These are phyloP conservation scores for Giardia muris DNA, from an alignment of 208 protist species.

Conservation along the genomic window DNA sequence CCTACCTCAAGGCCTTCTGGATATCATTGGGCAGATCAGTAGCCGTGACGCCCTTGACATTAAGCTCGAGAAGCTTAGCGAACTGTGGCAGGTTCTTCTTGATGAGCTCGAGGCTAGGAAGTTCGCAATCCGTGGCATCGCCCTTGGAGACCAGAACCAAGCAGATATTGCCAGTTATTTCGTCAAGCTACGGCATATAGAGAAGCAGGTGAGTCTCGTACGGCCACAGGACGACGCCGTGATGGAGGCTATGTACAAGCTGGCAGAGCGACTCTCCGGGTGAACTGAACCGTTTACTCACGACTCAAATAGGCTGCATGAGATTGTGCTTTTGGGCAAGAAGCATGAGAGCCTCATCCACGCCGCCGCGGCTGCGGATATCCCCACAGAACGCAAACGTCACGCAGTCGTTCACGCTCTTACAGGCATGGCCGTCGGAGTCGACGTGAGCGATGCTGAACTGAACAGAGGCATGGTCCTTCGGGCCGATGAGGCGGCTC, in stretches of 20 bases:
- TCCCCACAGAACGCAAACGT: conserved; percentile 39
- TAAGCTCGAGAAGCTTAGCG: neutral
- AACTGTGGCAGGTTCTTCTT: neutral
- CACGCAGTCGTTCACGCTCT: neutral
- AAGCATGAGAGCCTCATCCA: conserved; percentile 23
- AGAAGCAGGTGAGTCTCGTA: neutral
- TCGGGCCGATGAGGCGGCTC: conserved; percentile 37
- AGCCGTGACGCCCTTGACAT: neutral
- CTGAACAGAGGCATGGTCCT: conserved; percentile 42
- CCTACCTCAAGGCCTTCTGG: neutral
- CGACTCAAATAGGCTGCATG: neutral
- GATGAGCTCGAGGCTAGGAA: neutral
- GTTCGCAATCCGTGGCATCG: neutral
- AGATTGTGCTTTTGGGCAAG: conserved; percentile 22
- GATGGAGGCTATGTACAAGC: neutral
- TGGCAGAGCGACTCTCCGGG: neutral
- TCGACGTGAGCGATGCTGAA: conserved; percentile 34
- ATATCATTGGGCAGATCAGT: neutral
- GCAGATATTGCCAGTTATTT: neutral
- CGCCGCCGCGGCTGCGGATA: conserved; percentile 24
- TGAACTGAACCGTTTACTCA: neutral
- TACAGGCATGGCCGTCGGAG: conserved; percentile 23
- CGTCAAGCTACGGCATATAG: neutral
- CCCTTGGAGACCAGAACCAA: neutral
- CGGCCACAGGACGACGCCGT: neutral